Evolutionary conservation across 169 alveolate genomes (phyloP).

Genomic region (Cryptosporidium meleagridis): DNA sequence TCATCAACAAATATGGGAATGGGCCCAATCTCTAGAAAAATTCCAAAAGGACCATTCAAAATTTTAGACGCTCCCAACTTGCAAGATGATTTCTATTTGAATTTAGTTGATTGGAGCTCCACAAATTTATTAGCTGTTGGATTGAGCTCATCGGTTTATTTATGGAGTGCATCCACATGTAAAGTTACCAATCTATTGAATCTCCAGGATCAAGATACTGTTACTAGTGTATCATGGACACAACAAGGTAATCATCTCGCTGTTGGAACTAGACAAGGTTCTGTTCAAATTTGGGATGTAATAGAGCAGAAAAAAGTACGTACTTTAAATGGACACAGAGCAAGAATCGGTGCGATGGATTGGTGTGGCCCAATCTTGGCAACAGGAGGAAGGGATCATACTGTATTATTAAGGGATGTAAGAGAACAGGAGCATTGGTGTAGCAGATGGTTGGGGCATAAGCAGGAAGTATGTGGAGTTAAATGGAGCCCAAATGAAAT

Average conservation of each 20-base stretch:
- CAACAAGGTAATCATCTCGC: conserved; percentile 89
- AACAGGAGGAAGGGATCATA: conserved; percentile 92
- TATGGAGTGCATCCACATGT: conserved; percentile 90
- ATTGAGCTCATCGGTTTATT: conserved; percentile 88
- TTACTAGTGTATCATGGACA: conserved; percentile 91
- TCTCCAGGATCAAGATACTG: conserved; percentile 84
- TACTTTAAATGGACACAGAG: conserved; percentile 88
- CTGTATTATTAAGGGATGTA: conserved; percentile 89
- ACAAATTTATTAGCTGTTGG: conserved; percentile 91
- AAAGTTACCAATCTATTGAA: conserved; percentile 90
- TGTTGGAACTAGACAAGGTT: conserved; percentile 89
- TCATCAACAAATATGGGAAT: conserved; percentile 58
- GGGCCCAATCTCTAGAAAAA: conserved; percentile 65
- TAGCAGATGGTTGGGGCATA: conserved; percentile 83
- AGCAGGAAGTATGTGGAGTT: conserved; percentile 91
- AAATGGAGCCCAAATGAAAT: conserved; percentile 90
- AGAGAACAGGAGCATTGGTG: conserved; percentile 81
- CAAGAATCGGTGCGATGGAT: conserved; percentile 91
- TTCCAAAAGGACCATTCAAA: conserved; percentile 80
- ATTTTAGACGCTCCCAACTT: conserved; percentile 93
- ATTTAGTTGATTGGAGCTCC: conserved; percentile 89
- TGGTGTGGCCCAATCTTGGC: conserved; percentile 90
- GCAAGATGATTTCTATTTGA: conserved; percentile 91
- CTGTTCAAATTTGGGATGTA: conserved; percentile 87
- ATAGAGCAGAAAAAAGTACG: conserved; percentile 77